phyloP scores from a whole-genome alignment of 2,329 filamentous ascomycete species.

The Fusarium sp. region DNA sequence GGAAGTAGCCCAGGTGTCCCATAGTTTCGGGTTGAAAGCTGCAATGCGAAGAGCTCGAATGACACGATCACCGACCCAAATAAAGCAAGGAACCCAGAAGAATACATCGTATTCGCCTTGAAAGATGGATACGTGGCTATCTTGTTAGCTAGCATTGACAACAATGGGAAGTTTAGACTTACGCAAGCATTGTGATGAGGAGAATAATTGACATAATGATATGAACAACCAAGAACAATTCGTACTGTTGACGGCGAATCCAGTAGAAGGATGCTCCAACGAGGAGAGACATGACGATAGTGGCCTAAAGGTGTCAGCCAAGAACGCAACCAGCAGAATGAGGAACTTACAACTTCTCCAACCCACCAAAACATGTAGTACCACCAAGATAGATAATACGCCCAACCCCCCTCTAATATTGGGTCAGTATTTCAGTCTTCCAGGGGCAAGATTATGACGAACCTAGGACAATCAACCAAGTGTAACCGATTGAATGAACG shows the following conservation, averaged over 20 bases:
- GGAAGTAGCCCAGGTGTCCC: conserved; percentile 52
- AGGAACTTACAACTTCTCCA: conserved; percentile 58
- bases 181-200: conserved; percentile 65
- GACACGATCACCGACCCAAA: conserved; percentile 65
- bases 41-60: conserved; percentile 59
- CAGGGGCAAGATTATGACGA: rapidly evolving
- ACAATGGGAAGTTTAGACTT: conserved; percentile 37
- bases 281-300: conserved; percentile 59
- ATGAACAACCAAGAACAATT: conserved; percentile 63
- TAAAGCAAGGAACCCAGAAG: conserved; percentile 61
- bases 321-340: rapidly evolving
- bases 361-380: conserved; percentile 62
- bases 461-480: conserved; percentile 58
- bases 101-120: conserved; percentile 61
- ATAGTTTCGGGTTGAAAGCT: conserved; percentile 55
- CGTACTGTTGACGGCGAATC: conserved; percentile 65
- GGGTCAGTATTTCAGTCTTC: neutral
- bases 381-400: conserved; percentile 54
- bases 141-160: neutral
- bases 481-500: conserved; percentile 72
- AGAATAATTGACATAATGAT: conserved; percentile 64
- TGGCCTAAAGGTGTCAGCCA: conserved; percentile 49
- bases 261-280: conserved; percentile 63
- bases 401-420: conserved; percentile 54
- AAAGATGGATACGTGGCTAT: conserved; percentile 65